These are phyloP conservation scores for Leishmania lainsoni DNA, from an alignment of 208 protist genomes.

Conservation along the genomic window DNA sequence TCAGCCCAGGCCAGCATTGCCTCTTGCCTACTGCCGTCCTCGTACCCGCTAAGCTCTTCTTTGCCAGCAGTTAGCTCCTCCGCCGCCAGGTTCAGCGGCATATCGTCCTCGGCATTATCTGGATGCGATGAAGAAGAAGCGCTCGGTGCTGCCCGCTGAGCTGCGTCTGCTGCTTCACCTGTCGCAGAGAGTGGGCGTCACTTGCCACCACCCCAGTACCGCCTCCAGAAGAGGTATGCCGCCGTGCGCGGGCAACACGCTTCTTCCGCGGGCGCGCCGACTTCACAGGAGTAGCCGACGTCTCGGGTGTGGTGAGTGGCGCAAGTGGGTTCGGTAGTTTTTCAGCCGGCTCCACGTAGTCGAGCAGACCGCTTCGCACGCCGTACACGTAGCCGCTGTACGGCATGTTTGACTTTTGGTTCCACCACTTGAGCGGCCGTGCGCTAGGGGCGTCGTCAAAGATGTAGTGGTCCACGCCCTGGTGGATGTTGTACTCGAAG, in stretches of 20 bases:
- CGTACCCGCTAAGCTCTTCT: slow-evolving; percentile 15
- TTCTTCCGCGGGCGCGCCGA: slow-evolving; percentile 3
- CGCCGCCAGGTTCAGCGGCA: slow-evolving; percentile 2
- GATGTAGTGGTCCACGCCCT: slow-evolving; percentile 87
- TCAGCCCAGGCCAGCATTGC: slow-evolving; percentile 15
- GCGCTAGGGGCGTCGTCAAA: slow-evolving; percentile 84
- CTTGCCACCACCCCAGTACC: not conserved
- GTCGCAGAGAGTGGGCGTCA: not conserved
- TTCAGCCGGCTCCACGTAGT: slow-evolving; percentile 59
- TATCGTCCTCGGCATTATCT: not conserved
- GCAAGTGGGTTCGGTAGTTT: slow-evolving; percentile 66
- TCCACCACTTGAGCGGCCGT: slow-evolving; percentile 89
- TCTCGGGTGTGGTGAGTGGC: slow-evolving; percentile 7
- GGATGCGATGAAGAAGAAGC: not conserved
- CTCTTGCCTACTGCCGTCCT: slow-evolving; percentile 1
- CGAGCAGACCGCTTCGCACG: slow-evolving; percentile 72
- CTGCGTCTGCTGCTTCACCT: not conserved
- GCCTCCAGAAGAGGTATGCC: not conserved
- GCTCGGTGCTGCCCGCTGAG: not conserved
- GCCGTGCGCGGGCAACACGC: not conserved
- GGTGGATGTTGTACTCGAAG: slow-evolving; percentile 80
- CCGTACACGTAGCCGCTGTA: slow-evolving; percentile 87
- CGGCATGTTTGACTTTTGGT: slow-evolving; percentile 87
- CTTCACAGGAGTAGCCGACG: slow-evolving; percentile 1
- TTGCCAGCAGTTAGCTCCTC: slow-evolving; percentile 15